Percentiles rank a stretch among this genome's conserved stretches.
These are phyloP conservation scores for Scalesia atractyloides DNA, from an alignment of 129 eudicot species.

Conservation along the genomic window DNA sequence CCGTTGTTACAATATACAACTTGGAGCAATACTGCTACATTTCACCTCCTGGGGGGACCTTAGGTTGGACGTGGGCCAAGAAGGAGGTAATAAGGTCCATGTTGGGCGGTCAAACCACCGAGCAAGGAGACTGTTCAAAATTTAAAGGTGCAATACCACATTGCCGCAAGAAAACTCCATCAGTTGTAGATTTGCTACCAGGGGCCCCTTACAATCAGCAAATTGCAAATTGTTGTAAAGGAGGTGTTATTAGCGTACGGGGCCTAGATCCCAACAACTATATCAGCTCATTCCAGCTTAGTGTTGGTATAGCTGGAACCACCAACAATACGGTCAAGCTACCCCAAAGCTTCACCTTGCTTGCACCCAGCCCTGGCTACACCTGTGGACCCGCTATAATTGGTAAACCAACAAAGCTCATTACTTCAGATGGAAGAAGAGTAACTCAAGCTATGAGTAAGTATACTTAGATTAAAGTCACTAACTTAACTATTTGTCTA, in stretches of 20 bases:
- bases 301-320: slow-evolving; percentile 92
- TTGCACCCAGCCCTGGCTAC: slow-evolving; percentile 90
- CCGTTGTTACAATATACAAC: slow-evolving; percentile 84
- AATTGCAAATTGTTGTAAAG: slow-evolving; percentile 90
- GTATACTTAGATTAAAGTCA: slow-evolving; percentile 21
- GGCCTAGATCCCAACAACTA: slow-evolving; percentile 72
- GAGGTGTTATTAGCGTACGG: slow-evolving; percentile 91
- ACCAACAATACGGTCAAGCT: slow-evolving; percentile 78
- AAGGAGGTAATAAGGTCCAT: slow-evolving; percentile 92
- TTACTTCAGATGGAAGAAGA: slow-evolving; percentile 74
- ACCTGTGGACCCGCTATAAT: slow-evolving; percentile 86
- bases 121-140: slow-evolving; percentile 93
- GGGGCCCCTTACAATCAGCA: slow-evolving; percentile 94
- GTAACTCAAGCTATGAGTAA: slow-evolving; percentile 94
- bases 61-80: slow-evolving; percentile 99
- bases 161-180: slow-evolving; percentile 82
- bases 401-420: slow-evolving; percentile 66
- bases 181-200: slow-evolving; percentile 76
- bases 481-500: not conserved
- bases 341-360: slow-evolving; percentile 82
- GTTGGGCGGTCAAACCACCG: slow-evolving; percentile 88
- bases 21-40: slow-evolving; percentile 87
- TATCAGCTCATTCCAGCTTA: slow-evolving; percentile 78
- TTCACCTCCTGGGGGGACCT: slow-evolving; percentile 89
- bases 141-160: slow-evolving; percentile 73